These are phyloP conservation scores for Chalaropsis ovoidea DNA, from an alignment of 2,329 filamentous ascomycete species.

Conservation along the genomic window DNA sequence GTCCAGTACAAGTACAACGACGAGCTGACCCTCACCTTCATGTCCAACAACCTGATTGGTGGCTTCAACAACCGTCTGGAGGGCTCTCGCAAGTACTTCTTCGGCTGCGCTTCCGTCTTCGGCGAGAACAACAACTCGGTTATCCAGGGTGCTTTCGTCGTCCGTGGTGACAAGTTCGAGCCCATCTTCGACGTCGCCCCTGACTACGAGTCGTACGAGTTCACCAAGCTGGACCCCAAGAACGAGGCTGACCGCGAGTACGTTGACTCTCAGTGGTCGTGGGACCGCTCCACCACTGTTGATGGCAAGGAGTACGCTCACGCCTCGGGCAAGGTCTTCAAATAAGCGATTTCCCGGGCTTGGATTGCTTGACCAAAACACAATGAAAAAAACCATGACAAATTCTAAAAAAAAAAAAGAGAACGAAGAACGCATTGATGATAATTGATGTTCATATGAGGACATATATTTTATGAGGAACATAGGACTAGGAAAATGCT, in stretches of 20 bases:
- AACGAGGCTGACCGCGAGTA: slow-evolving; percentile 78
- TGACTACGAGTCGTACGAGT: slow-evolving; percentile 92
- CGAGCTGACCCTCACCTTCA: slow-evolving; percentile 94
- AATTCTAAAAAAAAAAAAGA: slow-evolving; percentile 23
- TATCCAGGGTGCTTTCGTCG: slow-evolving; percentile 85
- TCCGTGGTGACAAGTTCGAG: slow-evolving; percentile 78
- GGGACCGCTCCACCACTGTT: slow-evolving; percentile 73
- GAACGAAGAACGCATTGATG: slow-evolving; percentile 20
- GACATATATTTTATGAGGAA: slow-evolving; percentile 26
- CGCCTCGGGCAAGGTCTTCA: slow-evolving; percentile 96
- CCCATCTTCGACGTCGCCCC: slow-evolving; percentile 94
- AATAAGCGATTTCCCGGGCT: slow-evolving; percentile 50
- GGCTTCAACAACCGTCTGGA: slow-evolving; percentile 97
- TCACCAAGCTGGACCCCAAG: slow-evolving; percentile 88
- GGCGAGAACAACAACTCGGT: slow-evolving; percentile 80
- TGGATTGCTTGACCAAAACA: slow-evolving; percentile 26
- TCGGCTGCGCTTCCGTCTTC: slow-evolving; percentile 82
- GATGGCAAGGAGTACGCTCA: slow-evolving; percentile 82
- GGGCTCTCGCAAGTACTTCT: slow-evolving; percentile 94
- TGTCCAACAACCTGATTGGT: slow-evolving; percentile 97
- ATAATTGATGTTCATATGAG: slow-evolving; percentile 23
- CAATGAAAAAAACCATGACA: slow-evolving; percentile 24
- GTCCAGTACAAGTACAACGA: slow-evolving; percentile 98
- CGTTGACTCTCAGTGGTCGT: slow-evolving; percentile 79
- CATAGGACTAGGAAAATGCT: slow-evolving; percentile 21